Evolutionary conservation across 2,329 filamentous ascomycete genomes (phyloP), one percentile per base, ranked within the genome.

Genomic region (Cladorrhinum sp.): DNA sequence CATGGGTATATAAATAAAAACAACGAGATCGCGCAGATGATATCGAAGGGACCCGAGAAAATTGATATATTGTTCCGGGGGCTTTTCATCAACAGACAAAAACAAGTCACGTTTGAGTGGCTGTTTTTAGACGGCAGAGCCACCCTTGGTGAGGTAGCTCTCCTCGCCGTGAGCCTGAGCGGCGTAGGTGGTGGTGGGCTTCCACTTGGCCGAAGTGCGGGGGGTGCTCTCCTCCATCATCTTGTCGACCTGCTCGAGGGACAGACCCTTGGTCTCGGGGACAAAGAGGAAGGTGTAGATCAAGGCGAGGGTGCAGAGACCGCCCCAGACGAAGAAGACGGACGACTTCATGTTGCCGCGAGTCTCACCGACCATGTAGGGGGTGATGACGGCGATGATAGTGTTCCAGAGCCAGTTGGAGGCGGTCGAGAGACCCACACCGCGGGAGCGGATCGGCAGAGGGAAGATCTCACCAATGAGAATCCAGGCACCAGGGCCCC

Each of bases 351-450:
- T 78, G 76, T 92, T 86, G 64, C 85, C 87, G 64, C 83, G 75
- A 62, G 84, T 78, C 45, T 75, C 68, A 63, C 81, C 82, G 50
- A 86, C 81, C 77, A 90, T 86, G 81, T 88, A 90, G 12, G 87
- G 87, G n/a, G 84, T 88, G 75, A 92, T 90, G 73, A 91, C 82
- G 61, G 85, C 81, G 67, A 85, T 85, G 73, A 83, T 69, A 75
- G 87, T 91, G 79, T 92, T 95, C 91, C 91, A 95, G 64, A 95
- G 83, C 91, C 91, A 96, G 84, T 96, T 96, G 73, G 88, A 92
- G 63, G 92, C 90, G 8, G 92, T 96, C 45, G 91, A 93, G 50
- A 96, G 83, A 69, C 84, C 91, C 62, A 96, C 91, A 78, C 92
- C 92, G 67, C 91, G 90, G 45, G 92, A 90, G 70, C 92, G 90